Evolutionary conservation across 225 moss, liverwort and hornwort genomes (phyloP), one percentile per base, ranked within the genome.

Genomic region (Physcomitrellopsis africana): DNA sequence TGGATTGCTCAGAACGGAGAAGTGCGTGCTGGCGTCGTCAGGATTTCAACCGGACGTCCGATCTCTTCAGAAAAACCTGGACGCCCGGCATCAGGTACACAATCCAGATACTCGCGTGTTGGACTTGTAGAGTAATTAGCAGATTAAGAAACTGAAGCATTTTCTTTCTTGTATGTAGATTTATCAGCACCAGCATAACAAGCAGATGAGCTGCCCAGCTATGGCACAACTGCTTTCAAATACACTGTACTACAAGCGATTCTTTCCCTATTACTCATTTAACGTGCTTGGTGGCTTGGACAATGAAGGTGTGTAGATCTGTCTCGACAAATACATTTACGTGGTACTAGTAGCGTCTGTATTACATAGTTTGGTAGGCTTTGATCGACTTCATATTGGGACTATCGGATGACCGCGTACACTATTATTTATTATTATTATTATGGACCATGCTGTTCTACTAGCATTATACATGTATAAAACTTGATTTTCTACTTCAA

Each of bases 181-280:
- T 63, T 96, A 94, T 66, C 96, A 96, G 83, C 91, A 96, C 70
- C 89, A 94, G 76, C 96, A 94, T 72, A 88, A 69, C 78, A 96
- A 94, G 94, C 94, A 88, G 76, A 96, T 96, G 89, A 92, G 94
- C 80, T 94, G 94, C 73, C 96, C 96, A 17, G 94, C 96, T 63
- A 96, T 96, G 96, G 96, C 96, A n/a, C 96, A 96, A 67, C 77
- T 96, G 73, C 86, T 96, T 45, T 96, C 96, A 3, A 96, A 96
- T 77, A 96, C 96, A 8, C 91, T 96, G 9, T 96, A 96, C 70
- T 96, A 96, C 84, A 96, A 96, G 78, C 94, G 96, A 10, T 94
- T 96, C 65, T 96, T 96, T 51, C 96, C 96, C 0, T 96, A 94
- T 68, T 96, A 96, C 67, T 86, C 96, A 16, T 96, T 96, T 69